These are phyloP conservation scores for Plasmodium reichenowi DNA, from an alignment of 169 alveolate species.

Conservation along the genomic window DNA sequence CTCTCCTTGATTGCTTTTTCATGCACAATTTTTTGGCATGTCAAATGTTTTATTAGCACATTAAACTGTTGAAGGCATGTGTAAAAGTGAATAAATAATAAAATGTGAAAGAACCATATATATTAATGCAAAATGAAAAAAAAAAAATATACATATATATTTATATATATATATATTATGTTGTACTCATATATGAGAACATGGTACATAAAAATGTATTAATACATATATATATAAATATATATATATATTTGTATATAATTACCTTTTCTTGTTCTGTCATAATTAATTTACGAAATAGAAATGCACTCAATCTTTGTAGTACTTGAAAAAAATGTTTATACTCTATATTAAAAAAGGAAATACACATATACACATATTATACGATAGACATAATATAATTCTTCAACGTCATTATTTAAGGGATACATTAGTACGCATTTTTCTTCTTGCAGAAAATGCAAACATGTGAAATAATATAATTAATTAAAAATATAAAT, in stretches of 20 bases:
- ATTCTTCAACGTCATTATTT: too few relatives aligned
- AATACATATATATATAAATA: background rate
- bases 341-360: slow-evolving; percentile 30
- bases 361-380: background rate
- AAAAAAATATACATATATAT: background rate
- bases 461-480: too few relatives aligned
- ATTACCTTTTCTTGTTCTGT: slow-evolving; percentile 68
- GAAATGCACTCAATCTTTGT: slow-evolving; percentile 40
- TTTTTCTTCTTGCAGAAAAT: too few relatives aligned
- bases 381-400: too few relatives aligned
- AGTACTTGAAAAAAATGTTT: slow-evolving; percentile 50
- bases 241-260: background rate
- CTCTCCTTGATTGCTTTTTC: background rate
- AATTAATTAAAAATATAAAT: too few relatives aligned
- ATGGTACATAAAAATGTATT: background rate
- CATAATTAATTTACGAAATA: slow-evolving; percentile 72
- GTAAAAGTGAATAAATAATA: background rate
- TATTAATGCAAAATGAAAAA: background rate
- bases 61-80: slow-evolving; percentile 17
- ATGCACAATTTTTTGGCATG: slow-evolving; percentile 14
- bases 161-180: background rate
- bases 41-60: slow-evolving; percentile 57
- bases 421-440: too few relatives aligned
- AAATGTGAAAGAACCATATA: background rate
- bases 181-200: background rate